Percentiles rank a stretch among this genome's conserved stretches.
These are phyloP conservation scores for Umbilicaria muhlenbergii DNA, from an alignment of 495 filamentous ascomycete genomes.

Conservation along the genomic window DNA sequence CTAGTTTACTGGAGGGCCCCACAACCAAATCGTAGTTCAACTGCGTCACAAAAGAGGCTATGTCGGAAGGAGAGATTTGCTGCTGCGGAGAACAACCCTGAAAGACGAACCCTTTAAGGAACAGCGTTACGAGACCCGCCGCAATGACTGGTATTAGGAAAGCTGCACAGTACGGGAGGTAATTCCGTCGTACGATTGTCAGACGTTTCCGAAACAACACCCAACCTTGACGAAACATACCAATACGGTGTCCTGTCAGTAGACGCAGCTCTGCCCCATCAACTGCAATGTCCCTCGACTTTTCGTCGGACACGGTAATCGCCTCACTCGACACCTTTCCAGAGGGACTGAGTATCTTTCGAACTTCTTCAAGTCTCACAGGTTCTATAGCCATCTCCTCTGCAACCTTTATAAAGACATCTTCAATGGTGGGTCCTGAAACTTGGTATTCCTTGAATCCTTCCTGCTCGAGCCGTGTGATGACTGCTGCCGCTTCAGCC, in stretches of 20 bases:
- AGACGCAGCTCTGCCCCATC: slow-evolving; percentile 32
- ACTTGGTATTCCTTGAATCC: slow-evolving; percentile 58
- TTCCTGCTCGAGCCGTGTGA: slow-evolving; percentile 44
- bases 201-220: slow-evolving; percentile 64
- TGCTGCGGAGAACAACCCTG: slow-evolving; percentile 42
- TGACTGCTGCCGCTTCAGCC: slow-evolving; percentile 43
- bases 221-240: slow-evolving; percentile 46
- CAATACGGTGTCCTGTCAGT: slow-evolving; percentile 48
- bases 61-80: slow-evolving; percentile 19
- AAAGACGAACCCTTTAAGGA: slow-evolving; percentile 39
- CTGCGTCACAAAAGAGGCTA: slow-evolving; percentile 22
- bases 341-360: too few relatives aligned
- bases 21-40: slow-evolving; percentile 34
- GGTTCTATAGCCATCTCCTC: slow-evolving; percentile 40
- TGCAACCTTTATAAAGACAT: slow-evolving; percentile 72
- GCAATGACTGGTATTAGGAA: slow-evolving; percentile 61
- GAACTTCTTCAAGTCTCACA: not conserved
- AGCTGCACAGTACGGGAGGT: slow-evolving; percentile 55
- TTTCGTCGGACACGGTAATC: slow-evolving; percentile 7
- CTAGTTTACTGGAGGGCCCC: slow-evolving; percentile 41
- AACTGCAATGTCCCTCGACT: slow-evolving; percentile 1
- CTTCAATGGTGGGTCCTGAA: slow-evolving; percentile 72
- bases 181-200: slow-evolving; percentile 61
- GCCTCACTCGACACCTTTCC: not conserved
- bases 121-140: slow-evolving; percentile 56